Evolutionary conservation across 176 grass and related monocot species (phyloP).

Genomic region (Musa schizocarpa): DNA sequence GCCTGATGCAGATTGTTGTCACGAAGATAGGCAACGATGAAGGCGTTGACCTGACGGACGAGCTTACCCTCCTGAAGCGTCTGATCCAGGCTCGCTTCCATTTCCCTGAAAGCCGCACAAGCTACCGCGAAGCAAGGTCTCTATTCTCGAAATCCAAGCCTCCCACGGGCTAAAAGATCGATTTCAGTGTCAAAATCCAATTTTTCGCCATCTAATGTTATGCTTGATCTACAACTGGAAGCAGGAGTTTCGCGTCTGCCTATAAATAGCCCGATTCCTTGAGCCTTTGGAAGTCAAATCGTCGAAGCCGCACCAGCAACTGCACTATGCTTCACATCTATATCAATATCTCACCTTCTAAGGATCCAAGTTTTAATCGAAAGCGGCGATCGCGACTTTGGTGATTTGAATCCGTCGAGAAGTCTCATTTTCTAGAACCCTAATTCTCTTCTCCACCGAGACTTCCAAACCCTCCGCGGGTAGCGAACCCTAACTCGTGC

Average conservation of each 20-base stretch:
- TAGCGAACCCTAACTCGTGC: neutral
- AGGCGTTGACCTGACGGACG: slow-evolving; percentile 66
- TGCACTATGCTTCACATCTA: neutral
- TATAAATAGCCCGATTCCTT: neutral
- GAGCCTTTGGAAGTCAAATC: neutral
- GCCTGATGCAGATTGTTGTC: slow-evolving; percentile 55
- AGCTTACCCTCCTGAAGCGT: slow-evolving; percentile 78
- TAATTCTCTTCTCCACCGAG: neutral
- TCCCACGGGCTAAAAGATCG: neutral
- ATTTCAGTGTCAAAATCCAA: neutral
- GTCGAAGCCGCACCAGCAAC: neutral
- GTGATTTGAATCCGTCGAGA: neutral
- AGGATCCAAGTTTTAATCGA: neutral
- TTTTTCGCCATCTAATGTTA: neutral
- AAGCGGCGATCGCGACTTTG: neutral
- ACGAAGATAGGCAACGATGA: slow-evolving; percentile 82
- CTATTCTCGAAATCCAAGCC: neutral
- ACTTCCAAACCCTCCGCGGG: neutral
- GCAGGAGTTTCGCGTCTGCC: neutral
- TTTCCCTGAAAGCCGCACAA: neutral
- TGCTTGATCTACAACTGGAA: neutral
- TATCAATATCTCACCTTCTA: neutral
- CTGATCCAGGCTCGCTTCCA: slow-evolving; percentile 52
- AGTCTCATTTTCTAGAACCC: neutral
- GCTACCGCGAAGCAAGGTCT: neutral